phyloP scores from a whole-genome alignment of 169 alveolate genomes.

The Cystoisospora suis region DNA sequence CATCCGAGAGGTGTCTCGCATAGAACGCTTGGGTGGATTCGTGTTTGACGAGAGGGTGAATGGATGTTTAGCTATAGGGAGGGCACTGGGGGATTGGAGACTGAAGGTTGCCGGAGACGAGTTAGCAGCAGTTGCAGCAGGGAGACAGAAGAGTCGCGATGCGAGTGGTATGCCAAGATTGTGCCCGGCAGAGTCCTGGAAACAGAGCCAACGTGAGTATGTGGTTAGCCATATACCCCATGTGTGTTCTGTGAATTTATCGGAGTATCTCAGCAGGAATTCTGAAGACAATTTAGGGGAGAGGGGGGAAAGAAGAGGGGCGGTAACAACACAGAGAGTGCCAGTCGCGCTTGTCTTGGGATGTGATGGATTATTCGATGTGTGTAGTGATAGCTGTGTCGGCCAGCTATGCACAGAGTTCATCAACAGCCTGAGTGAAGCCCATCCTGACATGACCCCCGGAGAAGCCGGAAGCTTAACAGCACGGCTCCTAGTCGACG shows the following conservation, averaged over 20 bases:
- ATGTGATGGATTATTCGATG: conserved; percentile 55
- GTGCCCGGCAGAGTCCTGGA: too few species aligned
- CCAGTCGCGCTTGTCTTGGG: conserved; percentile 53
- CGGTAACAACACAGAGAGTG: not conserved
- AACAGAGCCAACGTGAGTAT: not conserved
- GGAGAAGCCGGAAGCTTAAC: conserved; percentile 47
- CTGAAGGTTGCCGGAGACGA: conserved; percentile 25
- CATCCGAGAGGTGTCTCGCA: not conserved
- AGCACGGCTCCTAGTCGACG: conserved; percentile 50
- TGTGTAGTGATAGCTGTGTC: conserved; percentile 3
- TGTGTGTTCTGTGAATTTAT: not conserved
- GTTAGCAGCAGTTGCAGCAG: not conserved
- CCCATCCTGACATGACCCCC: conserved; percentile 24
- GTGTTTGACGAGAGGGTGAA: conserved; percentile 54
- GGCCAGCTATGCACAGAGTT: conserved; percentile 22
- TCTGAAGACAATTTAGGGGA: too few species aligned
- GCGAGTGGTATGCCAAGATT: too few species aligned
- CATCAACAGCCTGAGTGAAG: conserved; percentile 1
- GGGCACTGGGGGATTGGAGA: conserved; percentile 55
- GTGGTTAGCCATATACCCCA: conserved; percentile 19
- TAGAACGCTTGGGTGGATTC: conserved; percentile 33
- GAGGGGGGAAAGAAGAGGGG: too few species aligned
- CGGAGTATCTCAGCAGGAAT: too few species aligned
- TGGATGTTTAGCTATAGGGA: conserved; percentile 52
- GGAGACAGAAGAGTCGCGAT: too few species aligned